Base-by-base conservation (phyloP, 176 grass and related monocot species). In the Miscanthus lutarioriparius region DNA sequence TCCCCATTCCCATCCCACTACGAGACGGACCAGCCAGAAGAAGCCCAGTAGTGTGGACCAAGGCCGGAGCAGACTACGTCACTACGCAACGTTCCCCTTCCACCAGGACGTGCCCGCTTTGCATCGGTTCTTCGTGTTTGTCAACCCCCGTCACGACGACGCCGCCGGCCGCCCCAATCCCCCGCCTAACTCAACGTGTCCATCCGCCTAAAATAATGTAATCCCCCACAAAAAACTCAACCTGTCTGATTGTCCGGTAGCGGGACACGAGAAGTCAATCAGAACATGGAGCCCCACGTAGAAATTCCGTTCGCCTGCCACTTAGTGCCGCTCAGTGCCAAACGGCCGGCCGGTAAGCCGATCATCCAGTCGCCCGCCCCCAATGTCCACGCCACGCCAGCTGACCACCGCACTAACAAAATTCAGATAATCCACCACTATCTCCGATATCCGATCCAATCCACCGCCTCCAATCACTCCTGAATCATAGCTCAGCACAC, bases 401-500 rank as follows among this genome's bases (percentile, higher is more conserved):
- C 66, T 56, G 79, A 81, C 65, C 22, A 36, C 12, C 83, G 48
- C 88, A 72, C 88, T 76, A 35, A 40, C 16, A 30, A 27, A 11
- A 13, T 38, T 64, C 13, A 30, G 79, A 86, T 36, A 77, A 30
- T 36, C 17, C 44, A 33, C 30, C 77, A 82, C 79, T 85, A 77
- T 27, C 68, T 35, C 8, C 10, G 45, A 9, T 49, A 17, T 51
- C 16, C 63, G 30, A 79, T 63, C 64, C 70, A 44, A 49, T 85
- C 40, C 30, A 36, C 25, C 53, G 11, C 86, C 94, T 72, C 58
- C 85, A 88, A 94, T 97, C 94, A 86, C 91, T 88, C 91, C 85
- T 75, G 37, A 36, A 88, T 73, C 74, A 40, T 15, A 28, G 77
- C 62, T 49, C 62, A 1, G n/a, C 67, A 79, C 58, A 23, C 3